phyloP scores from a whole-genome alignment of 768 basidiomycete species.

The Pulveroboletus sp. region DNA sequence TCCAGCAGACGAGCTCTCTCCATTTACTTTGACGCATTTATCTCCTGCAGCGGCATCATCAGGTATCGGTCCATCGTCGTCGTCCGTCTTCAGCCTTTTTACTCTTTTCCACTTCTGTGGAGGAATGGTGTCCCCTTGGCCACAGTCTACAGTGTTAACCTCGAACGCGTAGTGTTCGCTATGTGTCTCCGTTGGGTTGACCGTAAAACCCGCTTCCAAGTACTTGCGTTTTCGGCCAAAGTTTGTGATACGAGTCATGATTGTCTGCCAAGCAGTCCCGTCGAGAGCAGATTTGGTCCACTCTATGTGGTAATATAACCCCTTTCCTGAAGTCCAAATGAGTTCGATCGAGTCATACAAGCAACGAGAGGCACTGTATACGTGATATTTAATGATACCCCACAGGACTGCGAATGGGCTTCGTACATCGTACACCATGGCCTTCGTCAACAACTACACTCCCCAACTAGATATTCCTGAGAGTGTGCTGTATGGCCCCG shows the following conservation, averaged over 20 bases:
- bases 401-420: too few species aligned
- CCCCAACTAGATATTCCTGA: constrained; percentile 10
- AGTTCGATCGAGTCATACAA: too few species aligned
- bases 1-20: constrained; percentile 6
- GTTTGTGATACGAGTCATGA: constrained; percentile 72
- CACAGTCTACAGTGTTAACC: background rate
- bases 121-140: constrained; percentile 19
- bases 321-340: background rate
- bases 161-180: constrained; percentile 1
- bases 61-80: constrained; percentile 1
- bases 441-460: constrained; percentile 18
- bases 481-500: constrained; percentile 18
- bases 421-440: constrained; percentile 14
- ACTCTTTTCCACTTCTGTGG: constrained; percentile 58
- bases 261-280: background rate
- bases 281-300: too few species aligned
- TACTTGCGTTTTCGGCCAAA: constrained; percentile 72
- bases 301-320: background rate
- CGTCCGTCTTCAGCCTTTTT: constrained; percentile 36
- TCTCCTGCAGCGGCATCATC: constrained; percentile 13
- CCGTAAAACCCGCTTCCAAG: constrained; percentile 54
- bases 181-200: constrained; percentile 4
- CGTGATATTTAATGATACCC: background rate
- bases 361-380: background rate
- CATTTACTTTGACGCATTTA: constrained; percentile 15